Evolutionary conservation across 495 filamentous ascomycete genomes (phyloP).

Genomic region (Penicillium verhagenii): DNA sequence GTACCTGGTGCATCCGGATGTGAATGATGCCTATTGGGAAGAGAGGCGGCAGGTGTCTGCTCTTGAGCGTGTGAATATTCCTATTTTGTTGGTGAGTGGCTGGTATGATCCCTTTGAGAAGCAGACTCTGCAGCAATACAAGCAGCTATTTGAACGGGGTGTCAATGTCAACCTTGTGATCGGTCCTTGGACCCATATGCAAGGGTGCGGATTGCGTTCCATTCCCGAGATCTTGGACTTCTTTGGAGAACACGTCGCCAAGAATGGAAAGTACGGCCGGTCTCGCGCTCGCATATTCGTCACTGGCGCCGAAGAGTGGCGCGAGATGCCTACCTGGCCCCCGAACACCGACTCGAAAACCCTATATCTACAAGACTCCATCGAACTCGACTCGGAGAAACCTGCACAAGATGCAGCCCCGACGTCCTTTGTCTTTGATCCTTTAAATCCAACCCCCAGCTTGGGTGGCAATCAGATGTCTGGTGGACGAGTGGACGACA

Average conservation of each 20-base stretch:
- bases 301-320: constrained; percentile 19
- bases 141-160: constrained; percentile 6
- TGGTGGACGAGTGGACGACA: constrained; percentile 23
- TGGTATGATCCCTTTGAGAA: constrained; percentile 28
- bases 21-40: constrained; percentile 23
- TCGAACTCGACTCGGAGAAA: constrained; percentile 4
- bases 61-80: constrained; percentile 25
- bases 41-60: constrained; percentile 13
- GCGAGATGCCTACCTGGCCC: constrained; percentile 17
- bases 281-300: constrained; percentile 10
- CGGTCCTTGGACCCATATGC: constrained; percentile 21
- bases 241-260: constrained; percentile 16
- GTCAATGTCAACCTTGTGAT: constrained; percentile 16
- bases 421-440: constrained; percentile 29
- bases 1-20: constrained; percentile 13
- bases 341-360: constrained; percentile 2
- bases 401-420: constrained; percentile 10
- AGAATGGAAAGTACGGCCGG: constrained; percentile 14
- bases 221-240: constrained; percentile 20
- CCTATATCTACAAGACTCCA: constrained; percentile 21
- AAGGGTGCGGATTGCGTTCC: constrained; percentile 14
- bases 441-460: constrained; percentile 25
- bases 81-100: constrained; percentile 28
- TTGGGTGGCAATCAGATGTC: constrained; percentile 19
- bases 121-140: constrained; percentile 26